Evolutionary conservation across 306 rosid genomes (phyloP).

Genomic region (Arachis stenosperma): DNA sequence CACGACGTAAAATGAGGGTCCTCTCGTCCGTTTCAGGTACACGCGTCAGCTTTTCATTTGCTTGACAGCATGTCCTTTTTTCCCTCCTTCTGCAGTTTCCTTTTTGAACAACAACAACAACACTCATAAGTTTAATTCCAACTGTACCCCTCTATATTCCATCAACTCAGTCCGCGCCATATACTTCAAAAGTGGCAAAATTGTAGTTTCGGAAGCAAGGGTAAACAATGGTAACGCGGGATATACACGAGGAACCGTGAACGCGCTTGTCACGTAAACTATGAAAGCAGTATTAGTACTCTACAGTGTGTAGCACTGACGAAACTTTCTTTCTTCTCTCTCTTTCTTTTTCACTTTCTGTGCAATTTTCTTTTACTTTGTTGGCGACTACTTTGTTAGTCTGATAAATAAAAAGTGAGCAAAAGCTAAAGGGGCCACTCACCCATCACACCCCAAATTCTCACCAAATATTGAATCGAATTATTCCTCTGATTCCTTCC

Average conservation of each 20-base stretch:
- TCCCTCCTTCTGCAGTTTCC: background rate
- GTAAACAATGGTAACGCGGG: conserved; percentile 39
- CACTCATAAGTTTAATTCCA: background rate
- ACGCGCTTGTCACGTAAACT: conserved; percentile 44
- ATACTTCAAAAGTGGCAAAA: background rate
- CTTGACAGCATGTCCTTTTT: conserved; percentile 5
- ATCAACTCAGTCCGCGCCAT: background rate
- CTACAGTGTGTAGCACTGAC: conserved; percentile 20
- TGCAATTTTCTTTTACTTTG: background rate
- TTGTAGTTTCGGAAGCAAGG: conserved; percentile 33
- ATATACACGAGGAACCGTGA: conserved; percentile 46
- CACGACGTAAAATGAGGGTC: conserved; percentile 35
- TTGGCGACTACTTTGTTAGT: no score
- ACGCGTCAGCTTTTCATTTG: conserved; percentile 44
- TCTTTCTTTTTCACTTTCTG: background rate
- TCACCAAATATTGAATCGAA: background rate
- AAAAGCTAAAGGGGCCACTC: background rate
- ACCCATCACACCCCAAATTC: background rate
- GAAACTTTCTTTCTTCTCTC: background rate
- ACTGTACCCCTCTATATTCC: conserved; percentile 13
- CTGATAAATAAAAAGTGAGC: background rate
- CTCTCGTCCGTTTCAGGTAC: background rate
- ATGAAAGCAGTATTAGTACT: background rate
- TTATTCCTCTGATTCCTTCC: conserved; percentile 2
- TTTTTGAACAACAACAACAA: background rate